Evolutionary conservation across 2,329 filamentous ascomycete genomes (phyloP), one percentile per base, ranked within the genome.

Genomic region (Ophiostoma sp.): DNA sequence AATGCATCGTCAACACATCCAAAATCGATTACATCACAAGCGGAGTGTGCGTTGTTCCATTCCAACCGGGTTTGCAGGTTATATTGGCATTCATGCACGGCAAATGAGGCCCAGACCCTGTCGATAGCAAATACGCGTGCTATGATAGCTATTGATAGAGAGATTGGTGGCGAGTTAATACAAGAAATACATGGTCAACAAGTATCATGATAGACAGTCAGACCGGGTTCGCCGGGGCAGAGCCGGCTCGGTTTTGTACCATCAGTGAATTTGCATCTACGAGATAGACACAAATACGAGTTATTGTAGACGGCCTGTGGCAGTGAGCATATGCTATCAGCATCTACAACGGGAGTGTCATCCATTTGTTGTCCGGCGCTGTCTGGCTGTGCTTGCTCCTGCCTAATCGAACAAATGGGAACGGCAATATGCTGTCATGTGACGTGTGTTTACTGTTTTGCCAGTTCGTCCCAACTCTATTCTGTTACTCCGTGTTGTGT

Each of bases 101-200:
- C 33, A 67, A 48, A 70, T 68, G 67, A 70, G 44, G 39, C 41
- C 66, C 57, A 54, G 69, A 52, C 31, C 33, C 67, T 68, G 69
- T 57, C 8, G n/a, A 27, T 1, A 57, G 17, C 15, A 20, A 48
- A 48, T 20, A 48, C 44, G n/a, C 6, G 36, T 39, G 15, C 44
- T 48, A n/a, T 48, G 17, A 20, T 48, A 48, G 10, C 5, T 48
- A 17, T 20, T 17, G 15, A 48, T 48, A 48, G 2, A 20, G 41
- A 48, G 15, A 17, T 15, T 20, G 17, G 44, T 48, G 44, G 15
- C 44, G 44, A 48, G 17, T 39, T 44, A 48, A 48, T 20, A 20
- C 44, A 48, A 20, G 44, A 1, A 48, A 48, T 48, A 48, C 11
- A 39, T 7, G 6, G 36, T 7, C 8, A 39, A 10, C 36, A 4